Evolutionary conservation across 2,329 filamentous ascomycete species (phyloP), one percentile per base, ranked within the genome.

Genomic region (Penicillium olsonii): DNA sequence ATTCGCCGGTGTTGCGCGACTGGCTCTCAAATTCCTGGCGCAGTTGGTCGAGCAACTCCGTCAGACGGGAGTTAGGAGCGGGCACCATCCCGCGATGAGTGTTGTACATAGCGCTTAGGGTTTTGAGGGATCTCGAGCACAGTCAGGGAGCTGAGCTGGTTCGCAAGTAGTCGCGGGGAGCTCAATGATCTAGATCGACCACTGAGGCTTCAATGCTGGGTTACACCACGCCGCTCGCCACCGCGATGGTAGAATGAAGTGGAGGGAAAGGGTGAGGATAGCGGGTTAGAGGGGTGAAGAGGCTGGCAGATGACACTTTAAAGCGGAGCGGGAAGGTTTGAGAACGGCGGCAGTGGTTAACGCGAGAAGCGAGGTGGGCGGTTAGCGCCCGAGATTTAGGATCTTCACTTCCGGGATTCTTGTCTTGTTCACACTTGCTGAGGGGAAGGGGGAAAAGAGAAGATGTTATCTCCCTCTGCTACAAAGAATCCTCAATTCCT

Each of bases 1-100:
- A 95, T 63, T 90, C 89, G 69, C 90, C 90, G 58, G 85, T 88
- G 62, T 89, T 85, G 58, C 88, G 85, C 62, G 87, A 81, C 71
- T 95, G 88, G 53, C 81, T 86, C 60, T 97, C 92, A 62, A 96
- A 97, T 74, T 99, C 94, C 66, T 84, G 82, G 67, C 92, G 86
- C 63, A 99, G 84, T 70, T 91, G 87, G 49, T 97, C 92, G 67
- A 99, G 81, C 57, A 97, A 84, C 79, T 99, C 92, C 61, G 88
- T 90, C 63, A 97, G 80, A 61, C 94, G 90, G 62, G 77, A 81
- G 75, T 79, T 82, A 52, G 88, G 86, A 59, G 84, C 85, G 56
- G 77, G 75, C 56, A 85, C 87, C 82, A 95, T 87, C 71, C 86
- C 87, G 69, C 90, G 90, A 78, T 95, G 91, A 65, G 83, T 77